Percentiles rank a stretch among this genome's conserved stretches.
Evolutionary conservation across 1,284 basidiomycete genomes (phyloP).

Genomic region (Malassezia sympodialis): DNA sequence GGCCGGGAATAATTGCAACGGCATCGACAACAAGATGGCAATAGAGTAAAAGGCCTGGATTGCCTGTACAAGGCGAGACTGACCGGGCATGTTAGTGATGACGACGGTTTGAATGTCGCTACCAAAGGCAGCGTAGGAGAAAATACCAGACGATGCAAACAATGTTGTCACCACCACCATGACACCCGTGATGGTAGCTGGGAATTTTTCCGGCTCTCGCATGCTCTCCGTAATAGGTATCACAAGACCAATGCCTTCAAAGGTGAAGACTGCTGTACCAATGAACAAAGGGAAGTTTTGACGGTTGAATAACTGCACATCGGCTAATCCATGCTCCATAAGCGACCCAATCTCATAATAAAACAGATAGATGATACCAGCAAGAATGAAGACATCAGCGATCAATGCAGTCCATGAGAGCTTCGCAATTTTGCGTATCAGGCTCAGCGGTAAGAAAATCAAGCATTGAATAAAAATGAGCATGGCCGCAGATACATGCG

Average conservation of each 20-base stretch:
- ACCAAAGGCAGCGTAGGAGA: constrained; percentile 82
- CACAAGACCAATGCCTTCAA: constrained; percentile 92
- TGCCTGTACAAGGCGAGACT: constrained; percentile 76
- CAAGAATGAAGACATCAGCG: constrained; percentile 88
- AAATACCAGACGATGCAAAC: constrained; percentile 78
- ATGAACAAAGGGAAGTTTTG: constrained; percentile 83
- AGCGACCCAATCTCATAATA: constrained; percentile 40
- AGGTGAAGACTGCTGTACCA: constrained; percentile 95
- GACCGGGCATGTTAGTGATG: constrained; percentile 79
- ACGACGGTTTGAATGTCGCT: constrained; percentile 82
- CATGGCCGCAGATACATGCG: constrained; percentile 61
- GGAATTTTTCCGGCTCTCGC: constrained; percentile 81
- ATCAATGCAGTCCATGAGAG: constrained; percentile 82
- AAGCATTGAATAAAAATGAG: constrained; percentile 75
- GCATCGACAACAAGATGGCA: constrained; percentile 85
- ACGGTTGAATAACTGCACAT: constrained; percentile 77
- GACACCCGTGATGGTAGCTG: constrained; percentile 72
- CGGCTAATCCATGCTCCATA: constrained; percentile 49
- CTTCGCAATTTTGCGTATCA: constrained; percentile 53
- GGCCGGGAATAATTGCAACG: constrained; percentile 84
- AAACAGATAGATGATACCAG: constrained; percentile 56
- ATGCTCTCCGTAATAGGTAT: constrained; percentile 96
- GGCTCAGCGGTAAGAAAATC: constrained; percentile 56
- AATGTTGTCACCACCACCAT: constrained; percentile 70
- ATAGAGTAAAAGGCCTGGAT: constrained; percentile 56